phyloP scores from a whole-genome alignment of 2,329 filamentous ascomycete genomes.

The Fusarium chuoi region DNA sequence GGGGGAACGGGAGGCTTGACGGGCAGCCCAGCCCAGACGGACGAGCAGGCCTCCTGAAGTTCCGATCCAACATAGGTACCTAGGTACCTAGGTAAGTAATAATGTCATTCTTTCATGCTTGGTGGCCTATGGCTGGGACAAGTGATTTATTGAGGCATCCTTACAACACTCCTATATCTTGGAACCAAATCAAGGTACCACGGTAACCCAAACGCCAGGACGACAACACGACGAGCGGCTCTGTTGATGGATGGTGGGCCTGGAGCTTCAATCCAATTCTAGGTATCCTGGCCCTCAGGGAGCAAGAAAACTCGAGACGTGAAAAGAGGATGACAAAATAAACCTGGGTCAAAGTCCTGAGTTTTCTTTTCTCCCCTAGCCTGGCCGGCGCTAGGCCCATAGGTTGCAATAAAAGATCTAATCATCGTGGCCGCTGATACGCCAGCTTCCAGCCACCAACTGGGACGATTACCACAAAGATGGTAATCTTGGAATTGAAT shows the following conservation, averaged over 20 bases:
- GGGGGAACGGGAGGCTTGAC: neutral
- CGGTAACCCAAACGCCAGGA: conserved; percentile 22
- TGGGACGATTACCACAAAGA: conserved; percentile 33
- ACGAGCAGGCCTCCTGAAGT: conserved; percentile 11
- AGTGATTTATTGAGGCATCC: conserved; percentile 3
- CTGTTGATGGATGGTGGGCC: neutral
- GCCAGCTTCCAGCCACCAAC: conserved; percentile 16
- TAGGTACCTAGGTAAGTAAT: neutral
- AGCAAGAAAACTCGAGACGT: no score
- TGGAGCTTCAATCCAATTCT: neutral
- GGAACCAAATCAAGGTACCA: conserved; percentile 8
- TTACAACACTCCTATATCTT: neutral
- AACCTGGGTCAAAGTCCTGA: no score
- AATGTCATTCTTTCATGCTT: neutral
- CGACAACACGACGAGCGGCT: neutral
- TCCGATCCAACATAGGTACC: neutral
- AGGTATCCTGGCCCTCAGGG: neutral
- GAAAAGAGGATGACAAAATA: no score
- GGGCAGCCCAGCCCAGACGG: neutral
- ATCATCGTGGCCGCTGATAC: conserved; percentile 28
- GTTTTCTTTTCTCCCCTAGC: no score
- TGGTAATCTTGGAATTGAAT: conserved; percentile 40
- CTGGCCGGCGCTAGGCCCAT: conserved; percentile 25
- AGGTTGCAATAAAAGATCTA: conserved; percentile 29
- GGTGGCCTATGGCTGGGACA: conserved; percentile 2